phyloP scores from a whole-genome alignment of 352 stramenopile genomes.

The Aphanomyces euteiches region DNA sequence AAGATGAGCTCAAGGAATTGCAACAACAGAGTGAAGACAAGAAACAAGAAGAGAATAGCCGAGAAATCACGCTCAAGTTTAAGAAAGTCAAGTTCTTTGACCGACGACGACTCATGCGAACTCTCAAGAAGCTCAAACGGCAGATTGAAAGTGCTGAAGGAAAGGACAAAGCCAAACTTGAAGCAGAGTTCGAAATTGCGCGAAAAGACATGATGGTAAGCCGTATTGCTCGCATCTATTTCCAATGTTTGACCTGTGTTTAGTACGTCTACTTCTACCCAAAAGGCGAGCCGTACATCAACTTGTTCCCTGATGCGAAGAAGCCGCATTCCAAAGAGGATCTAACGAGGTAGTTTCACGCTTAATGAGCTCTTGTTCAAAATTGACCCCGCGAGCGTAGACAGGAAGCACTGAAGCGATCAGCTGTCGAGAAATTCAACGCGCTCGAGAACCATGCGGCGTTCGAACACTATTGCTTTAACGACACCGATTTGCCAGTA shows the following conservation, averaged over 20 bases:
- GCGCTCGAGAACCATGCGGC: not conserved
- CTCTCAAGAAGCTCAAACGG: constrained; percentile 24
- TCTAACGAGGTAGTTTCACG: not conserved
- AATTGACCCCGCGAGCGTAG: not conserved
- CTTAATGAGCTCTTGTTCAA: not conserved
- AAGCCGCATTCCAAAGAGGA: constrained; percentile 22
- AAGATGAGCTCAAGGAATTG: constrained; percentile 20
- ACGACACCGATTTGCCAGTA: not conserved
- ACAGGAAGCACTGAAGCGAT: constrained; percentile 19
- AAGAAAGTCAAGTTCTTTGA: constrained; percentile 31
- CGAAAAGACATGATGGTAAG: constrained; percentile 31
- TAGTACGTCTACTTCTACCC: constrained; percentile 29
- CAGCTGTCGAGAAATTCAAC: constrained; percentile 16
- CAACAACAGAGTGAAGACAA: constrained; percentile 21
- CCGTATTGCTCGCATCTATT: not conserved
- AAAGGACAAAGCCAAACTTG: not conserved
- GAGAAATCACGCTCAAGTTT: constrained; percentile 29
- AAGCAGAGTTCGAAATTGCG: constrained; percentile 14
- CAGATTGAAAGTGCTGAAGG: not conserved
- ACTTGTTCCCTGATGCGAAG: constrained; percentile 22
- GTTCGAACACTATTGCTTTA: constrained; percentile 30
- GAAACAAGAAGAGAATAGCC: constrained; percentile 7
- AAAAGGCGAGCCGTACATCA: constrained; percentile 28
- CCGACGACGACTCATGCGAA: constrained; percentile 27
- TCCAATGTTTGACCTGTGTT: not conserved